A percentile compares a stretch with the other conserved stretches of the same genome.
These are phyloP conservation scores for Funneliformis mosseae DNA, from an alignment of 192 early-diverging fungal species.

Conservation along the genomic window DNA sequence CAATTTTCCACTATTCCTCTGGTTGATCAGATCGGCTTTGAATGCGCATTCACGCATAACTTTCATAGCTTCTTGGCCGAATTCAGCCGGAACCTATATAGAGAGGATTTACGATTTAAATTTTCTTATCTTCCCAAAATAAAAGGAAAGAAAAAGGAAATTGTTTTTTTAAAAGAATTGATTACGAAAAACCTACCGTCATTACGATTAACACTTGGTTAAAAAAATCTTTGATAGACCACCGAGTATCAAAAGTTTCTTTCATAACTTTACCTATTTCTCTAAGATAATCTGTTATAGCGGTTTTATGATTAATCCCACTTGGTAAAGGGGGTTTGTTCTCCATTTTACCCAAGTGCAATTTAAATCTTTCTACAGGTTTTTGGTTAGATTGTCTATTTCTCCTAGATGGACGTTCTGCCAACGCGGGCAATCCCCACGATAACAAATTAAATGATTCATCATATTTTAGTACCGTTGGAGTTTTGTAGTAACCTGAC, in stretches of 20 bases:
- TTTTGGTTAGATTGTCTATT: background rate
- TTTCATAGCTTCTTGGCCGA: slow-evolving; percentile 40
- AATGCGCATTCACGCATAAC: slow-evolving; percentile 56
- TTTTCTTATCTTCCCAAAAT: too few species aligned
- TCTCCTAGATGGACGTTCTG: background rate
- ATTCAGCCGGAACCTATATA: slow-evolving; percentile 39
- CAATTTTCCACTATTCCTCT: background rate
- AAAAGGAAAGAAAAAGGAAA: background rate
- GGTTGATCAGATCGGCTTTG: slow-evolving; percentile 49
- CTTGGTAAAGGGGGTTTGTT: background rate
- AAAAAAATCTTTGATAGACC: background rate
- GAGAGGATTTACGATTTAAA: background rate
- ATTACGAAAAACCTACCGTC: background rate
- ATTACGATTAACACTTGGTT: background rate
- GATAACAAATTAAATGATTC: background rate
- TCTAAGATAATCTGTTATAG: slow-evolving; percentile 16
- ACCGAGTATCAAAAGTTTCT: background rate
- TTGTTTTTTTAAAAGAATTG: background rate
- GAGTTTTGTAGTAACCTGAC: background rate
- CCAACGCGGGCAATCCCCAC: slow-evolving; percentile 7
- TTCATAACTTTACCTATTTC: background rate
- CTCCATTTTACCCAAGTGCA: slow-evolving; percentile 5
- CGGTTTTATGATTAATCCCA: background rate
- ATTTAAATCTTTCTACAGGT: slow-evolving; percentile 14
- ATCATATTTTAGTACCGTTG: slow-evolving; percentile 11